Evolutionary conservation across 495 filamentous ascomycete genomes (phyloP).

Genomic region (Cetradonia linearis): DNA sequence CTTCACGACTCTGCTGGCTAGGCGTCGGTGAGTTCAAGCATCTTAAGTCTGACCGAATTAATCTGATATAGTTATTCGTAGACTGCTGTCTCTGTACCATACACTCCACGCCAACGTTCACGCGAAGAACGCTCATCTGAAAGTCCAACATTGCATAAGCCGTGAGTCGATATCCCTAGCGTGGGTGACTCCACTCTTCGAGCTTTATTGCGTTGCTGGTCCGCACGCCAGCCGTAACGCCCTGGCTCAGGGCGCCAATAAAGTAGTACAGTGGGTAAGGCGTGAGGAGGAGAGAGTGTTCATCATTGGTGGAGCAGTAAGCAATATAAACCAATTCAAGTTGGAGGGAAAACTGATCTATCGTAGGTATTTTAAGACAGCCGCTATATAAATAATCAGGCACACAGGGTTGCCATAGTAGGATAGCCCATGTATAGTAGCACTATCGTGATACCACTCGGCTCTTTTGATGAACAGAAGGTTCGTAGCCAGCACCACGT

Average conservation of each 20-base stretch:
- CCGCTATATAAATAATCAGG: too few relatives aligned
- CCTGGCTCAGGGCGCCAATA: constrained; percentile 75
- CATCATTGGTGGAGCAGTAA: constrained; percentile 84
- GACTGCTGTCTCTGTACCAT: constrained; percentile 75
- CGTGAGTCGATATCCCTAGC: constrained; percentile 68
- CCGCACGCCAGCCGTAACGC: constrained; percentile 63
- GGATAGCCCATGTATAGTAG: too few relatives aligned
- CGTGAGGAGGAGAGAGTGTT: constrained; percentile 88
- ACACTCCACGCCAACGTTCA: constrained; percentile 75
- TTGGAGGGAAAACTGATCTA: not conserved
- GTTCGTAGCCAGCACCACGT: not conserved
- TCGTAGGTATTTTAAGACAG: constrained; percentile 17
- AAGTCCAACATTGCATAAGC: constrained; percentile 69
- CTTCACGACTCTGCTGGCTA: constrained; percentile 53
- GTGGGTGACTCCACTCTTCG: constrained; percentile 83
- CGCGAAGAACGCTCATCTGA: constrained; percentile 69
- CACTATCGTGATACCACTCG: not conserved
- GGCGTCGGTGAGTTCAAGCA: constrained; percentile 34
- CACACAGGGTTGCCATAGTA: too few relatives aligned
- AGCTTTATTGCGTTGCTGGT: constrained; percentile 89
- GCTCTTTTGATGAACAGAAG: not conserved
- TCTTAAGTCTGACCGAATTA: too few relatives aligned
- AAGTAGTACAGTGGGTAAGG: constrained; percentile 79
- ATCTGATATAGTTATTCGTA: constrained; percentile 20
- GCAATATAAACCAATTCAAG: constrained; percentile 14